phyloP scores from a whole-genome alignment of 1,139 yeast species.

The Protomyces lactucae-debilis region DNA sequence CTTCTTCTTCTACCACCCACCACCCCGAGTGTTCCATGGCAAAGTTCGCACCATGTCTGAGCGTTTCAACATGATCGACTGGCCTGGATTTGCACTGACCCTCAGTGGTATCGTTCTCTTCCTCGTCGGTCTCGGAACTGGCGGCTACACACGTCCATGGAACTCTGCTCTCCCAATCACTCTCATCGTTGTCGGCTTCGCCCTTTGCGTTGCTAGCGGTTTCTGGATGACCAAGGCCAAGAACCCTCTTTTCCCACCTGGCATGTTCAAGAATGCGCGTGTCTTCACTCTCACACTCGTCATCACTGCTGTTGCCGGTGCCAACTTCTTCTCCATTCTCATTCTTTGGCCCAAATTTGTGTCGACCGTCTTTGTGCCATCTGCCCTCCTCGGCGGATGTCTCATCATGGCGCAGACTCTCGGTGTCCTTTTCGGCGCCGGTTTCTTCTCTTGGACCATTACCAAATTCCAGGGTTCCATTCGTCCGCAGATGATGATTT shows the following conservation, averaged over 20 bases:
- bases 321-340: conserved; percentile 23
- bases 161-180: conserved; percentile 17
- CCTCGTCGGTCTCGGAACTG: conserved; percentile 23
- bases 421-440: conserved; percentile 20
- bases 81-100: conserved; percentile 18
- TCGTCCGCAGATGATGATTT: conserved; percentile 14
- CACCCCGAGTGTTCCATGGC: conserved; percentile 17
- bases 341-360: conserved; percentile 22
- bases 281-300: conserved; percentile 22
- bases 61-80: conserved; percentile 7
- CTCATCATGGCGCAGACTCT: conserved; percentile 19
- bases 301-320: conserved; percentile 25
- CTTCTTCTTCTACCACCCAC: conserved; percentile 25
- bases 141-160: conserved; percentile 20
- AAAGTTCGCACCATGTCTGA: conserved; percentile 1
- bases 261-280: conserved; percentile 23
- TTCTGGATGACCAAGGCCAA: conserved; percentile 18
- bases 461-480: conserved; percentile 24
- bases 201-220: conserved; percentile 3
- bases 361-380: conserved; percentile 9
- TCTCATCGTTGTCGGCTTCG: conserved; percentile 17
- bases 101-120: conserved; percentile 15
- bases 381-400: conserved; percentile 10
- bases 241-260: conserved; percentile 20
- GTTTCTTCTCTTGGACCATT: conserved; percentile 23